Conservation (phyloP, 352 stramenopile genomes). For the Pythium aphanidermatum region DNA sequence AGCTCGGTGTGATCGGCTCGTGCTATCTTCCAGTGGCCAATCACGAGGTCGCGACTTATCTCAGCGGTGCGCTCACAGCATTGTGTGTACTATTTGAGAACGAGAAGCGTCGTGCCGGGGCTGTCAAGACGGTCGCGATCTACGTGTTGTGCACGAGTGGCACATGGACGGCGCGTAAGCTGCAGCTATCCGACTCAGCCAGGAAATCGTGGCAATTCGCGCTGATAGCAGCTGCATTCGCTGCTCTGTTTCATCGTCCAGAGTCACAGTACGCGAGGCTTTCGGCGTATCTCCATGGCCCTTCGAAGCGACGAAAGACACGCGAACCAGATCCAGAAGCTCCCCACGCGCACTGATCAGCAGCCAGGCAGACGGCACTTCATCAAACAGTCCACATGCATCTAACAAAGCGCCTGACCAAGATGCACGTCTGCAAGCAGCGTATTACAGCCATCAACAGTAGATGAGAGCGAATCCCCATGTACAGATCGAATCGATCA, state of each 20-base stretch:
- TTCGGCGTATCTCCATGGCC: not conserved
- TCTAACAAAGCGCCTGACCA: too few relatives aligned
- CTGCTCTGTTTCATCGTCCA: constrained; percentile 29
- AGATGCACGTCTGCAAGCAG: too few relatives aligned
- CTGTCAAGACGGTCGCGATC: constrained; percentile 51
- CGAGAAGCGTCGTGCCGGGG: constrained; percentile 36
- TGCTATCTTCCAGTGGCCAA: constrained; percentile 32
- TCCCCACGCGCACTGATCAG: not conserved
- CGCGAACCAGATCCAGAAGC: not conserved
- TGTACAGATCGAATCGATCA: too few relatives aligned
- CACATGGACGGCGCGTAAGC: constrained; percentile 21
- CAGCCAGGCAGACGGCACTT: too few relatives aligned
- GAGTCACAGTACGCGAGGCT: constrained; percentile 28
- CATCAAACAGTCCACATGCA: too few relatives aligned
- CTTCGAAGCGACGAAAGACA: too few relatives aligned
- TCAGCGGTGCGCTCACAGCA: constrained; percentile 37
- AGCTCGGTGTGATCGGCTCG: constrained; percentile 46
- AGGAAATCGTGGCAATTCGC: constrained; percentile 29
- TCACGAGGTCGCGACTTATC: constrained; percentile 18
- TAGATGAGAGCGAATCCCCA: too few relatives aligned
- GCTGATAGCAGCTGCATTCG: constrained; percentile 34
- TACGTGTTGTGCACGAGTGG: constrained; percentile 41
- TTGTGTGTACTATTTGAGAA: constrained; percentile 46
- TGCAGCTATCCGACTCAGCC: constrained; percentile 7
- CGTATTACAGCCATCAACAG: too few relatives aligned